Conservation (phyloP, 352 stramenopile species). For the Globisporangium perplexum region DNA sequence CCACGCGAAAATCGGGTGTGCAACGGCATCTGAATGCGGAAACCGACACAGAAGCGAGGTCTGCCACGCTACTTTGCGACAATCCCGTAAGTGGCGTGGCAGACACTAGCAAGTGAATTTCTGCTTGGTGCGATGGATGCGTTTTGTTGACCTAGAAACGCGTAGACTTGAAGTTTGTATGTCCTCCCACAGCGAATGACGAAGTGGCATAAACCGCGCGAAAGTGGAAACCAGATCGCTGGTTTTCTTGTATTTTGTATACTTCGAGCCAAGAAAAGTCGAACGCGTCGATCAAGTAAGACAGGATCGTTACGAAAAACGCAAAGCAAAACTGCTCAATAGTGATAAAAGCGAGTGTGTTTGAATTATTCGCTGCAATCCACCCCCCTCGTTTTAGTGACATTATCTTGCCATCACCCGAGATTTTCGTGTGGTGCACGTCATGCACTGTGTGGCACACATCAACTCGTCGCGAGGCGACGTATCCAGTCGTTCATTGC, state of each 20-base stretch:
- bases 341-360: neutral
- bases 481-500: neutral
- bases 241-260: neutral
- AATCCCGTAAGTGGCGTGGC: neutral
- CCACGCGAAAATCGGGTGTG: neutral
- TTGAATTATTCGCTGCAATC: too few species aligned
- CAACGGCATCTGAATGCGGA: neutral
- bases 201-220: neutral
- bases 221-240: neutral
- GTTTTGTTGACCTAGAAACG: too few species aligned
- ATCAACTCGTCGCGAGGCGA: neutral
- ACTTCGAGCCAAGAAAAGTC: neutral
- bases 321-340: neutral
- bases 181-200: neutral
- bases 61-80: neutral
- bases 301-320: too few species aligned
- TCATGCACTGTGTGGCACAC: neutral
- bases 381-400: neutral
- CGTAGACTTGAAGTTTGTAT: conserved; percentile 4
- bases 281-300: neutral
- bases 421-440: neutral
- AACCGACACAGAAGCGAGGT: neutral
- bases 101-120: conserved; percentile 4
- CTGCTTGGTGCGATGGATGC: conserved; percentile 14
- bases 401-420: too few species aligned